Percentiles rank a stretch among this genome's conserved stretches.
These are phyloP conservation scores for Geranomyces variabilis DNA, from an alignment of 192 early-diverging fungal species.

Conservation along the genomic window DNA sequence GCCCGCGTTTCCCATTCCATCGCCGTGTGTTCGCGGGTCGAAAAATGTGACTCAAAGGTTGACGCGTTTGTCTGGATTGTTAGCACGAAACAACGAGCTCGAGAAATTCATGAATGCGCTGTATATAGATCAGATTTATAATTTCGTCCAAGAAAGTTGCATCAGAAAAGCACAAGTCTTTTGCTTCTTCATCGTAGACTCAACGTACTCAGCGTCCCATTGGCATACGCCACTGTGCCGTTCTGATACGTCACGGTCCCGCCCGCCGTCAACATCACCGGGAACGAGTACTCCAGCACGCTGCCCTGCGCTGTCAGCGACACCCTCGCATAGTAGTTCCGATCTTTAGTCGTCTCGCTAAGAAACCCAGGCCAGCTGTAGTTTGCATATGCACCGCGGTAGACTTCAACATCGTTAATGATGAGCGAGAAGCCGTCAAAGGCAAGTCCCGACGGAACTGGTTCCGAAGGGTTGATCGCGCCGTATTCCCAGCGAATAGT, in stretches of 20 bases:
- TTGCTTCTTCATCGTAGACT: too few species aligned
- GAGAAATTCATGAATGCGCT: too few species aligned
- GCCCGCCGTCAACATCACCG: slow-evolving; percentile 16
- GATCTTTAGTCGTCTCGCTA: background rate
- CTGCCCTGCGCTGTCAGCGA: slow-evolving; percentile 31
- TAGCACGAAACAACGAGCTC: too few species aligned
- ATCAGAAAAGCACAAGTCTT: too few species aligned
- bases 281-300: slow-evolving; percentile 36
- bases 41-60: too few species aligned
- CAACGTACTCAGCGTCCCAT: too few species aligned
- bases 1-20: too few species aligned
- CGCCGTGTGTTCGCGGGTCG: too few species aligned
- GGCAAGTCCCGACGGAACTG: slow-evolving; percentile 18
- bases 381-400: slow-evolving; percentile 26
- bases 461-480: background rate
- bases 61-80: too few species aligned
- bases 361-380: background rate
- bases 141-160: too few species aligned
- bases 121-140: too few species aligned
- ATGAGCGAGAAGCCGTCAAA: slow-evolving; percentile 34
- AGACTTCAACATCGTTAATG: slow-evolving; percentile 43
- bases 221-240: slow-evolving; percentile 15
- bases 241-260: slow-evolving; percentile 29
- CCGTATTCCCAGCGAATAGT: slow-evolving; percentile 24
- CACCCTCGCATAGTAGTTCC: slow-evolving; percentile 34